Evolutionary conservation across 108 stramenopile genomes (phyloP).

Genomic region (Skeletonema costatum): DNA sequence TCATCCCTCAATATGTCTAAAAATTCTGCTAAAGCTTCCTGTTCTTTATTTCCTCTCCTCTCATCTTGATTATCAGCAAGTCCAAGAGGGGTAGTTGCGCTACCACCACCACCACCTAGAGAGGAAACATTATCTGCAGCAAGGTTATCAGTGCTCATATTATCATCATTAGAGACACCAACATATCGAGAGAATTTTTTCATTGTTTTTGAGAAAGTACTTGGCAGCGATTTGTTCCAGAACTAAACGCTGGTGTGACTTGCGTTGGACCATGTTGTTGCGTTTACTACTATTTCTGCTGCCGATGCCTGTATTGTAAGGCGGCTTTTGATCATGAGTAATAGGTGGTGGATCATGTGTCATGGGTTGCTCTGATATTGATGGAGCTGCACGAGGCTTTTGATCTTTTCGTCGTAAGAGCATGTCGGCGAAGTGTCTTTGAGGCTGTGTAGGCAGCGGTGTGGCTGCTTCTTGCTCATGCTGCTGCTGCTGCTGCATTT

Average conservation of each 20-base stretch:
- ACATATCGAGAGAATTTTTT: not conserved
- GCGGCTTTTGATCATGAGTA: not conserved
- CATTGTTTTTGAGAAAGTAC: constrained; percentile 17
- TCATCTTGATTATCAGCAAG: not conserved
- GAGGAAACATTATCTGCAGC: not conserved
- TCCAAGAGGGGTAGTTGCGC: not conserved
- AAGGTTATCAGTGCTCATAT: not conserved
- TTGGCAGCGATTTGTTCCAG: constrained; percentile 36
- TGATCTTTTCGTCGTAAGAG: not conserved
- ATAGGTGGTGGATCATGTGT: not conserved
- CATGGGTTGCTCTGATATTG: not conserved
- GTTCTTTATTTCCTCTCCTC: not conserved
- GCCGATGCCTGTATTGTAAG: not conserved
- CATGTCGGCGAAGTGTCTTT: not conserved
- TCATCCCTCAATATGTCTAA: not conserved
- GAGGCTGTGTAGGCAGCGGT: not conserved
- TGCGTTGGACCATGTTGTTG: constrained; percentile 18
- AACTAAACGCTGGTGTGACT: constrained; percentile 31
- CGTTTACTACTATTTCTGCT: no score
- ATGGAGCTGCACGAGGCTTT: not conserved
- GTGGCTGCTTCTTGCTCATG: not conserved
- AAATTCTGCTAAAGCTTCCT: not conserved
- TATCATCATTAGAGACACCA: not conserved
- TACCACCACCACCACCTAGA: not conserved
- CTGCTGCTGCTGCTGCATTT: no score